A percentile compares a stretch with the other conserved stretches of the same genome.
Conservation (phyloP, 1,284 basidiomycete species). For the Ustilago nuda region DNA sequence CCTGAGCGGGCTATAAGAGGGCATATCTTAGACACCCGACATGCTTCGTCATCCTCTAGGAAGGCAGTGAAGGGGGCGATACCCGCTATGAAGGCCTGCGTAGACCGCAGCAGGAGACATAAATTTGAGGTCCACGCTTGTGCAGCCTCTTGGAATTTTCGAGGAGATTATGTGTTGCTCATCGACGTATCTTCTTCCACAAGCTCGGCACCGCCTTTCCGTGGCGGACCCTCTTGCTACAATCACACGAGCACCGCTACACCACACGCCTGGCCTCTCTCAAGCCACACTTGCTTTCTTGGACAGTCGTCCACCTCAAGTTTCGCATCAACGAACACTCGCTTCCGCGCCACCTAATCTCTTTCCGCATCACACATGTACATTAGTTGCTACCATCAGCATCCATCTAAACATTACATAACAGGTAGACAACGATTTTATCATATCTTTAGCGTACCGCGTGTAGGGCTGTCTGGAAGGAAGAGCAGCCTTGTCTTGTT, state of each 20-base stretch:
- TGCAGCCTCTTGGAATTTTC: neutral
- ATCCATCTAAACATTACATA: neutral
- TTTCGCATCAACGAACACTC: neutral
- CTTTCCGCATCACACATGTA: conserved; percentile 3
- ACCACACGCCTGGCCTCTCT: neutral
- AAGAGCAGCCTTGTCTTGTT: neutral
- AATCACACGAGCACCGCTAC: neutral
- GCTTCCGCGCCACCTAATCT: neutral
- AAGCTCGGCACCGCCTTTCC: neutral
- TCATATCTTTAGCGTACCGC: neutral
- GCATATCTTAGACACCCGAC: neutral
- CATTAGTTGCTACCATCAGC: neutral
- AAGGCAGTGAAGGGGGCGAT: neutral
- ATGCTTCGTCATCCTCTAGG: neutral
- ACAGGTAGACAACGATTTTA: neutral
- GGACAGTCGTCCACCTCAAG: neutral
- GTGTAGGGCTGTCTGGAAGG: too few species aligned
- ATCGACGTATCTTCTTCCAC: neutral
- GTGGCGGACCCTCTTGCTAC: neutral
- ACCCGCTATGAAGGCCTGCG: neutral
- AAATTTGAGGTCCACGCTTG: neutral
- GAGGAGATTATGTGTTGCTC: neutral
- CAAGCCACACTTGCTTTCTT: neutral
- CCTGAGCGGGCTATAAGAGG: neutral
- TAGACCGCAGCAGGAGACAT: conserved; percentile 2